Conservation (phyloP, 345 rosid genomes). For the Linum usitatissimum region DNA sequence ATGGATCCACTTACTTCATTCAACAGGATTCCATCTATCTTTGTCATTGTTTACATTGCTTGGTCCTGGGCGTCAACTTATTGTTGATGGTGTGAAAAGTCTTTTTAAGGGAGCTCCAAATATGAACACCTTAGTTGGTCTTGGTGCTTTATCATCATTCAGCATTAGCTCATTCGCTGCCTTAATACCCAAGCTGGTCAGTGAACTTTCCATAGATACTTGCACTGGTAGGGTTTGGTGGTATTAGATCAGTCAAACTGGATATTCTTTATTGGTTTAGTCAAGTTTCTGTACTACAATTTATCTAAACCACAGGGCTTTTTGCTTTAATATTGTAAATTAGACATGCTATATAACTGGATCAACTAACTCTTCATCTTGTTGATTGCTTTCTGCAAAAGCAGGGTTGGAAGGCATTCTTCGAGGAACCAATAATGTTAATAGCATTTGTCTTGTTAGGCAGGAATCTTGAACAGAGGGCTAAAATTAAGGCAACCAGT, state of each 20-base stretch:
- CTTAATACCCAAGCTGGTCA: conserved; percentile 69
- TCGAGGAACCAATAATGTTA: conserved; percentile 94
- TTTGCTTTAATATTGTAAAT: conserved; percentile 10
- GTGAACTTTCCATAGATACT: conserved; percentile 5
- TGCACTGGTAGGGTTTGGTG: too few relatives aligned
- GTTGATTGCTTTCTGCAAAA: conserved; percentile 16
- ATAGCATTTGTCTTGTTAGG: conserved; percentile 91
- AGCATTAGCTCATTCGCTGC: conserved; percentile 79
- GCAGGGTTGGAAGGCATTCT: conserved; percentile 97
- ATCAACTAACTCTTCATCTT: conserved; percentile 13
- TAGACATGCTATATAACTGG: conserved; percentile 1
- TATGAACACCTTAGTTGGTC: conserved; percentile 95
- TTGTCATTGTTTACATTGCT: conserved; percentile 76
- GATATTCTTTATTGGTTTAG: too few relatives aligned
- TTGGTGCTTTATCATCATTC: conserved; percentile 93
- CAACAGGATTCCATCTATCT: conserved; percentile 81
- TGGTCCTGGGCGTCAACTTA: conserved; percentile 88
- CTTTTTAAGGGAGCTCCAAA: conserved; percentile 78
- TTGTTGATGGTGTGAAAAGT: conserved; percentile 72
- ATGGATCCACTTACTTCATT: conserved; percentile 78
- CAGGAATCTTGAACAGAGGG: conserved; percentile 97
- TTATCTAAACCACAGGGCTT: neutral
- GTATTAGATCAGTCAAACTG: neutral
- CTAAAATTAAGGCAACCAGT: conserved; percentile 92
- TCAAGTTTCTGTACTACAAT: neutral